Conservation (phyloP, 2,329 filamentous ascomycete genomes). For the Monilinia fructicola region DNA sequence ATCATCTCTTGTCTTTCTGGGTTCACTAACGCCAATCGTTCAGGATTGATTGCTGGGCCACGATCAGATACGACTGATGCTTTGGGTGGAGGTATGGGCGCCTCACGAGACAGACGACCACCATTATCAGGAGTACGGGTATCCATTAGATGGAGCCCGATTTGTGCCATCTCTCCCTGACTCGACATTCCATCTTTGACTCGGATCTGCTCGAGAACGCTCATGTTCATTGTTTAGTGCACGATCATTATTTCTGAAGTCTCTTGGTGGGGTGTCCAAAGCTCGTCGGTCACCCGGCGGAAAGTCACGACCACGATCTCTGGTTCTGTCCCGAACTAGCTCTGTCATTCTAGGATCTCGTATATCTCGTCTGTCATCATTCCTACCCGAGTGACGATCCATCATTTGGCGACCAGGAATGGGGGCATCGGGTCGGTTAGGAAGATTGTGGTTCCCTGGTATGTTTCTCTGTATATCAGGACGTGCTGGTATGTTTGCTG, state of each 20-base stretch:
- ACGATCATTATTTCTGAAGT: slow-evolving; percentile 36
- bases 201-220: slow-evolving; percentile 35
- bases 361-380: slow-evolving; percentile 39
- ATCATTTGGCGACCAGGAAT: slow-evolving; percentile 36
- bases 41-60: slow-evolving; percentile 29
- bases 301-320: slow-evolving; percentile 39
- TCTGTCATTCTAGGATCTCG: slow-evolving; percentile 34
- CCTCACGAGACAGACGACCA: slow-evolving; percentile 38
- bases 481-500: slow-evolving; percentile 31
- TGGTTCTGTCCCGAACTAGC: slow-evolving; percentile 33
- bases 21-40: slow-evolving; percentile 34
- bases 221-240: slow-evolving; percentile 32
- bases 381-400: slow-evolving; percentile 37
- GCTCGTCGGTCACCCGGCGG: slow-evolving; percentile 35
- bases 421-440: slow-evolving; percentile 40
- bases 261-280: slow-evolving; percentile 33
- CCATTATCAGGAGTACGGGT: slow-evolving; percentile 32
- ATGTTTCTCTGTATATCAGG: slow-evolving; percentile 31
- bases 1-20: slow-evolving; percentile 39
- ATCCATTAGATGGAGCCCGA: slow-evolving; percentile 30
- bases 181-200: slow-evolving; percentile 38
- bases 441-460: slow-evolving; percentile 33
- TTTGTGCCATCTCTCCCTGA: slow-evolving; percentile 37
- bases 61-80: slow-evolving; percentile 32
- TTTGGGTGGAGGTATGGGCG: slow-evolving; percentile 37